Conservation (phyloP, 2,329 filamentous ascomycete genomes). For the Colletotrichum sp. region DNA sequence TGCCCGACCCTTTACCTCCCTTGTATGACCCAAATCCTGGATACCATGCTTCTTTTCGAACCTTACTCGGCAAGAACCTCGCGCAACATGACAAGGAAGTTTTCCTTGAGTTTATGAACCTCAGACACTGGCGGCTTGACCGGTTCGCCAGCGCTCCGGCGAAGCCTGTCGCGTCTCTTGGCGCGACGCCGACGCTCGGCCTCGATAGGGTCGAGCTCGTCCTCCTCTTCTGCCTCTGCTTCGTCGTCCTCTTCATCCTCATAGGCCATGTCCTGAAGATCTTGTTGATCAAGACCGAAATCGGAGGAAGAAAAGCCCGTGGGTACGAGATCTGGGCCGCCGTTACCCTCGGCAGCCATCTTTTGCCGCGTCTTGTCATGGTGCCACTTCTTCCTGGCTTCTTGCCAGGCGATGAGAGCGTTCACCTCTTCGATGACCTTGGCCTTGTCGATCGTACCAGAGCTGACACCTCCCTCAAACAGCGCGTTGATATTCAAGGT, state of each 20-base stretch:
- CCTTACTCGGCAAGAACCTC: constrained; percentile 76
- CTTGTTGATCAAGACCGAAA: constrained; percentile 88
- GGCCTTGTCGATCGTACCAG: constrained; percentile 70
- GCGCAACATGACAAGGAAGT: constrained; percentile 83
- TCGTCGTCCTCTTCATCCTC: constrained; percentile 72
- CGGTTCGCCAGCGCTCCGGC: constrained; percentile 83
- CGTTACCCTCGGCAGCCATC: constrained; percentile 85
- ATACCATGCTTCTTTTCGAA: constrained; percentile 3
- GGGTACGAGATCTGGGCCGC: constrained; percentile 52
- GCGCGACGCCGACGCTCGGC: constrained; percentile 81
- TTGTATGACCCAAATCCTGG: constrained; percentile 3
- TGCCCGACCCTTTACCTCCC: constrained; percentile 8
- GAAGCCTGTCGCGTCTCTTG: constrained; percentile 79
- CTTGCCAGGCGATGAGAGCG: constrained; percentile 88
- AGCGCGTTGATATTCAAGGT: constrained; percentile 94
- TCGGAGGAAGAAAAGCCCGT: constrained; percentile 79
- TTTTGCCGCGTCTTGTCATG: constrained; percentile 97
- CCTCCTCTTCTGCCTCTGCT: constrained; percentile 72
- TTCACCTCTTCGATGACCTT: constrained; percentile 83
- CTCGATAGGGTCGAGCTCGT: constrained; percentile 85
- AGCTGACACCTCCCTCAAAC: constrained; percentile 79
- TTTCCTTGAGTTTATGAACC: constrained; percentile 78
- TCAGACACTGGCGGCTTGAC: constrained; percentile 80
- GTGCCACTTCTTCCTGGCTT: constrained; percentile 96
- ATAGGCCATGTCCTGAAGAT: constrained; percentile 85